Base-by-base conservation (phyloP, 345 rosid species). In the Populus nigra region DNA sequence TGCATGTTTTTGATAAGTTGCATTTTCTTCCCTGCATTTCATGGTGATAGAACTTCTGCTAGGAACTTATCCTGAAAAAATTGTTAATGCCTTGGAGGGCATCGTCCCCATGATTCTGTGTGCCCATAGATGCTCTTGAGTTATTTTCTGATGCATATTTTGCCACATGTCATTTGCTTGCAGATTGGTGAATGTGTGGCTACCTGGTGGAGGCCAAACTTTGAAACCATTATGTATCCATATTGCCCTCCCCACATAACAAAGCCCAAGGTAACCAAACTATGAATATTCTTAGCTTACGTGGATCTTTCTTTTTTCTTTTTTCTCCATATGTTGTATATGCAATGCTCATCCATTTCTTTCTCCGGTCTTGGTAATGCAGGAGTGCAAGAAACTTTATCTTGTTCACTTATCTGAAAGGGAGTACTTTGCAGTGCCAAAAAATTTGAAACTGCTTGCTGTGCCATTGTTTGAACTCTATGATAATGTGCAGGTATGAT, bases 131-230 rank as follows among this genome's bases (percentile, higher is more conserved):
- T 43, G 67, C 76, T 20, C 75, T 38, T 39, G 29, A 7, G 43
- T 36, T 68, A 62, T 65, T 39, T 59, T 65, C 77, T 67, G 33
- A 49, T 78, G 23, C 71, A n/a, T 53, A 62, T n/a, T 8, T 35
- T 33, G 20, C 55, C n/a, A 12, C 65, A 77, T 65, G 47, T 61
- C 23, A 9, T 10, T 23, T 49, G 75, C 22, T 47, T 84, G 80
- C 89, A 96, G 99, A 90, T 96, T 72, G 97, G 97, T 35, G 99
- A 94, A 80, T 92, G 97, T 81, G 99, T 89, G 82, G 99, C 97
- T 8, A 87, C 88, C 71, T 94, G 97, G 98, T 96, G 99, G 99
- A 93, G 99, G 86, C 99, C 98, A 75, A 94, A 96, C 88, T 96
- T 96, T 75, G 98, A 96, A 76, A 92, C 98, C 80, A 91, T 89